Evolutionary conservation across 177 flowering plant species (phyloP).

Genomic region (Vitis hybrid): DNA sequence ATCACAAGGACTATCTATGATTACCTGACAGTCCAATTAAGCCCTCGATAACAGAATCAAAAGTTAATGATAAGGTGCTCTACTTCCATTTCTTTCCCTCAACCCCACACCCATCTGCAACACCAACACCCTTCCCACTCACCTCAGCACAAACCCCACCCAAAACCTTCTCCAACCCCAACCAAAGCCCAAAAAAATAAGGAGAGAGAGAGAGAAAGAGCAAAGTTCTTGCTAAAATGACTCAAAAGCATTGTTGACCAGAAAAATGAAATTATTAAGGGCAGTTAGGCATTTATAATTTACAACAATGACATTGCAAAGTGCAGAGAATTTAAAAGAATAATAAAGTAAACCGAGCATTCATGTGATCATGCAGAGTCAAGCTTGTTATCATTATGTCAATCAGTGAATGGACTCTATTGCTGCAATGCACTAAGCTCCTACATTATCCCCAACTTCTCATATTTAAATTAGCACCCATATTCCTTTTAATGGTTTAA

Average conservation of each 20-base stretch:
- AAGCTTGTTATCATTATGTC: constrained; percentile 2
- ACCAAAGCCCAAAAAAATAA: not conserved
- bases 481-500: not conserved
- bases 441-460: not conserved
- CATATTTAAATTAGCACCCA: no score
- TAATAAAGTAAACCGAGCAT: not conserved
- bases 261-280: not conserved
- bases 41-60: no score
- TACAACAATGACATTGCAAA: not conserved
- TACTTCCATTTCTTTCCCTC: no score
- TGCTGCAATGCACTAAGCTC: constrained; percentile 1
- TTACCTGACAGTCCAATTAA: no score
- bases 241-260: not conserved
- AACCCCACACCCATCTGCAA: no score
- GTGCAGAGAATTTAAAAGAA: not conserved
- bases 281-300: not conserved
- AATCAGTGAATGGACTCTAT: not conserved
- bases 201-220: not conserved
- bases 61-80: no score
- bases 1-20: no score
- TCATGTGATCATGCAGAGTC: constrained; percentile 4
- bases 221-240: not conserved
- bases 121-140: no score
- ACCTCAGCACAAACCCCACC: no score
- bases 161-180: no score